phyloP scores from a whole-genome alignment of 163 green algal genomes.

The Coccomyxa subellipsoidea region DNA sequence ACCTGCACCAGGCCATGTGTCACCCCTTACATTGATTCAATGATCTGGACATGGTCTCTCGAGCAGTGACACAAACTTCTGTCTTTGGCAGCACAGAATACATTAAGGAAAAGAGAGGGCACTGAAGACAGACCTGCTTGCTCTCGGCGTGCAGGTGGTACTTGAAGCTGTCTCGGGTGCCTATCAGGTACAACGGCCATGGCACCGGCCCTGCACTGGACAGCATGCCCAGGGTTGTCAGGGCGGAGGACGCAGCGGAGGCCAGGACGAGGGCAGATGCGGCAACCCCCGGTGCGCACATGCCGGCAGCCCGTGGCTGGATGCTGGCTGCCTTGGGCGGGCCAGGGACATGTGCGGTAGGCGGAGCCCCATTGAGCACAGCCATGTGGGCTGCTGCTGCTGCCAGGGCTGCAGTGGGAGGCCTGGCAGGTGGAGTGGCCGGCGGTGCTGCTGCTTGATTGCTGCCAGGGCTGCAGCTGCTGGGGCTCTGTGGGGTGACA shows the following conservation, averaged over 20 bases:
- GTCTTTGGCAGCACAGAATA: background rate
- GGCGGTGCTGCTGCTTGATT: background rate
- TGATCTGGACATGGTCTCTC: background rate
- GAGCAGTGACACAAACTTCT: background rate
- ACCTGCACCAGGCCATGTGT: conserved; percentile 20
- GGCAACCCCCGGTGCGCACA: background rate
- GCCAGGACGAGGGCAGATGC: background rate
- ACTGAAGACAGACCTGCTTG: conserved; percentile 28
- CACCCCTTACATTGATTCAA: too few species aligned
- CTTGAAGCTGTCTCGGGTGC: conserved; percentile 61
- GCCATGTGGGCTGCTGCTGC: background rate
- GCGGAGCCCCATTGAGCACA: background rate
- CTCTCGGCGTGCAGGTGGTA: conserved; percentile 39
- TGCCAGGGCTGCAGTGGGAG: background rate
- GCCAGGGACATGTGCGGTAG: background rate
- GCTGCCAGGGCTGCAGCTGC: background rate
- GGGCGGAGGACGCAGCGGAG: background rate
- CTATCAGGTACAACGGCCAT: conserved; percentile 64
- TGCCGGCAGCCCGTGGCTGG: background rate
- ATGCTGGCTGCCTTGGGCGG: background rate
- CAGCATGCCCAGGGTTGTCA: background rate
- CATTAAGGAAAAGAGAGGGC: background rate
- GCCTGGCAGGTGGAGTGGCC: background rate
- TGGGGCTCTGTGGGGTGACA: background rate
- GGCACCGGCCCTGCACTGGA: conserved; percentile 38